phyloP scores from a whole-genome alignment of 257 asterid species.

The Fraxinus cuspidata region DNA sequence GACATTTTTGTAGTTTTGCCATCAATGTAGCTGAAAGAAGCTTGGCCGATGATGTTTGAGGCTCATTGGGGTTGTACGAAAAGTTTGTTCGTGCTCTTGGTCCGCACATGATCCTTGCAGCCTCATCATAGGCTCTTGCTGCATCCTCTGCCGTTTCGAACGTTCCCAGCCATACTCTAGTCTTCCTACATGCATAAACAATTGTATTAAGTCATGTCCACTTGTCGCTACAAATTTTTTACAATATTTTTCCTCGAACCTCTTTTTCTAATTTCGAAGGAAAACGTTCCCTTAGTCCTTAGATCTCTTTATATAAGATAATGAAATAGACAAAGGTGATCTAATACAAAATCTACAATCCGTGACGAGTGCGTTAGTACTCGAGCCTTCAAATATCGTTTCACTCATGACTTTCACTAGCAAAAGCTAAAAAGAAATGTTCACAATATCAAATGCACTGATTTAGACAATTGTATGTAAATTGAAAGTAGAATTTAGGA shows the following conservation, averaged over 20 bases:
- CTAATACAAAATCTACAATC: neutral
- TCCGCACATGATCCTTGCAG: conserved; percentile 86
- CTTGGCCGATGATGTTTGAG: conserved; percentile 52
- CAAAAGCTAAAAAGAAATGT: no score
- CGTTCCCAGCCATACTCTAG: conserved; percentile 90
- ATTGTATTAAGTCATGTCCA: neutral
- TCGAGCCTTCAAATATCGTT: neutral
- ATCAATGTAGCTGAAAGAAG: conserved; percentile 67
- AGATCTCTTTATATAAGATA: no score
- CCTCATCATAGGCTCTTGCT: conserved; percentile 86
- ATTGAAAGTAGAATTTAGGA: neutral
- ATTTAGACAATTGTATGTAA: neutral
- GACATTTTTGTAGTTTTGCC: conserved; percentile 84
- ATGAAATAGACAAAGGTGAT: neutral
- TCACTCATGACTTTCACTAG: neutral
- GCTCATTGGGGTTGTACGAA: conserved; percentile 52
- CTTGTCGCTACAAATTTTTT: neutral
- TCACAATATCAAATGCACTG: neutral
- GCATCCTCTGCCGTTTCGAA: conserved; percentile 96
- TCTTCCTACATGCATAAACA: conserved; percentile 50
- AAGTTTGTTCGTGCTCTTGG: conserved; percentile 78
- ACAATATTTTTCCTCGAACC: neutral
- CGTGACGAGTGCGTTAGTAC: neutral
- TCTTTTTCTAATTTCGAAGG: no score
- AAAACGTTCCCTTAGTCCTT: no score